Percentiles rank a stretch among this genome's conserved stretches.
Evolutionary conservation across 225 moss, liverwort and hornwort genomes (phyloP).

Genomic region (Pleurozium schreberi): DNA sequence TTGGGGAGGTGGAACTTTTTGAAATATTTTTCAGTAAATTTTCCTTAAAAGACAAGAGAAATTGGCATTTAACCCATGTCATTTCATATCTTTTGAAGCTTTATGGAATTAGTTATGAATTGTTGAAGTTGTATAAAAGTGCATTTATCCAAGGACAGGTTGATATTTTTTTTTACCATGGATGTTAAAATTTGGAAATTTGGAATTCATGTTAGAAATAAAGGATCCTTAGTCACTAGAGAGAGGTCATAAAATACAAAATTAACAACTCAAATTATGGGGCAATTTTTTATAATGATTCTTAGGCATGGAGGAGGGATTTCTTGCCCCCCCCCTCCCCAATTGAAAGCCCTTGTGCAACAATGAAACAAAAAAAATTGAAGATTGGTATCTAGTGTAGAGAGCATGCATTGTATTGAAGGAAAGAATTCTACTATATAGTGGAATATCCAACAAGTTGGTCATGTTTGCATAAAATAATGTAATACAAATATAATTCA

Average conservation of each 20-base stretch:
- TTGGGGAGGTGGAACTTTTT: no score
- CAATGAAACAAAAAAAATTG: background rate
- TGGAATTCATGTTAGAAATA: background rate
- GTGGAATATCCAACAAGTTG: background rate
- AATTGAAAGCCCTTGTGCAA: background rate
- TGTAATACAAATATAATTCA: background rate
- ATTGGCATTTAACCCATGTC: no score
- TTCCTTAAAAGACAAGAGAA: no score
- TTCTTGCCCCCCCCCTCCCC: background rate
- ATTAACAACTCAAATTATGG: background rate
- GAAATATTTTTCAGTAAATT: no score
- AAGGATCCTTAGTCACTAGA: background rate
- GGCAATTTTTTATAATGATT: background rate
- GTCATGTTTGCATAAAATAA: background rate
- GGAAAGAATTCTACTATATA: background rate
- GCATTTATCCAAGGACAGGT: no score
- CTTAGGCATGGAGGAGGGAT: accelerated
- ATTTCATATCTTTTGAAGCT: no score
- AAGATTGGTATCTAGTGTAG: background rate
- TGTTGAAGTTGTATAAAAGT: no score
- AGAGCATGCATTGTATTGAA: background rate
- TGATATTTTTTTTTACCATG: background rate
- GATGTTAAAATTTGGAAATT: background rate
- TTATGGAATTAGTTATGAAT: no score
- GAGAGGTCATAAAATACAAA: background rate